Base-by-base conservation (phyloP, 176 grass and related monocot species). In the Microstegium vimineum region DNA sequence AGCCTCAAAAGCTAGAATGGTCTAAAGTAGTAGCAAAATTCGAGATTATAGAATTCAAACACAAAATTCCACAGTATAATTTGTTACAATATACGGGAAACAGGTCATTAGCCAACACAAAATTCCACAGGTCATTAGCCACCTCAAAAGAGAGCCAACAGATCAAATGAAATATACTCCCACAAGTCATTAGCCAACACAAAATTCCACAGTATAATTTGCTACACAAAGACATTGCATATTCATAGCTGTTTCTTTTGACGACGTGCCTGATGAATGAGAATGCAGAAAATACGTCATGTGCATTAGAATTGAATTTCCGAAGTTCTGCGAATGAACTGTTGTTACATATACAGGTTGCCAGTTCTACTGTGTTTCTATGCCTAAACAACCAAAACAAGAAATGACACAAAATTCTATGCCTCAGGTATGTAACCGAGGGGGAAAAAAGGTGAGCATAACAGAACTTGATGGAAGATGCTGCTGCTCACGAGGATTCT, bases 301-400 rank as follows among this genome's bases (percentile, higher is more conserved):
- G 12, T 62, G 76, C 14, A 38, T 28, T 45, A 69, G 15, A 76
- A 52, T 33, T 43, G 25, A 41, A 47, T 56, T 63, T 36, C 4
- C 25, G 56, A 85, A 57, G 56, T 37, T 45, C 28, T 78, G 42
- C 5, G 77, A 37, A 66, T 56, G 40, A 72, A 40, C 34, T 86
- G 65, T 38, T 72, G 35, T 77, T 90, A 72, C 83, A 86, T 47
- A n/a, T n/a, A 85, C 73, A 86, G 42, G 66, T 65, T 82, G 43
- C 54, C 14, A 33, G 31, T 34, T 31, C 13, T 69, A 47, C 74
- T 67, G 30, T 52, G 9, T 67, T 32, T 31, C 45, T 87, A 72
- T 82, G 13, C 22, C 72, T 81, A 52, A 69, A 54, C 25, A 71
- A 14, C 0, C 38, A 81, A 63, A 81, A 25, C 0, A 67, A 20